A percentile compares a stretch with the other conserved stretches of the same genome.
Evolutionary conservation across 1,284 basidiomycete genomes (phyloP).

Genomic region (Melanopsichium pennsylvanicum): DNA sequence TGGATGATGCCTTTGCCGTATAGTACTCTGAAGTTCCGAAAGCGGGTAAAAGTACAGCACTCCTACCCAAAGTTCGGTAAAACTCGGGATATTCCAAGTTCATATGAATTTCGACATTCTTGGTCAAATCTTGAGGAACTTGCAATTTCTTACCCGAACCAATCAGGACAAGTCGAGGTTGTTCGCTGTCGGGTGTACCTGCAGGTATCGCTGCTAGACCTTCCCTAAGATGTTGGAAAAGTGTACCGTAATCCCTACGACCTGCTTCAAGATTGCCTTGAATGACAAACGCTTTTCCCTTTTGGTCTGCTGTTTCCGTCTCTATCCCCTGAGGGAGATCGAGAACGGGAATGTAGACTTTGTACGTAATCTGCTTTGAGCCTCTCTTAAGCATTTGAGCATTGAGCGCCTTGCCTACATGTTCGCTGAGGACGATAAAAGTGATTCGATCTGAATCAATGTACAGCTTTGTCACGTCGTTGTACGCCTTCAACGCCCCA

Average conservation of each 20-base stretch:
- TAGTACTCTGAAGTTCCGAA: neutral
- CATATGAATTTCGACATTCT: conserved; percentile 3
- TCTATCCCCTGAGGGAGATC: conserved; percentile 1
- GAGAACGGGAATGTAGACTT: conserved; percentile 2
- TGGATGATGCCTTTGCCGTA: conserved; percentile 2
- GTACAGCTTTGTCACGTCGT: neutral
- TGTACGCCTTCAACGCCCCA: neutral
- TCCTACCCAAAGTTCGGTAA: conserved; percentile 3
- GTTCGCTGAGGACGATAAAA: conserved; percentile 9
- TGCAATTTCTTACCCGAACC: conserved; percentile 1
- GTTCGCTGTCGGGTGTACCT: neutral
- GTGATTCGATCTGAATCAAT: conserved; percentile 8
- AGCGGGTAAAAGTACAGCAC: neutral
- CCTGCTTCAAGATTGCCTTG: conserved; percentile 1
- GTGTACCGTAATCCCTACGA: neutral
- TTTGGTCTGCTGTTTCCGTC: neutral
- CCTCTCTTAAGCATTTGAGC: neutral
- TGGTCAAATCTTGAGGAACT: neutral
- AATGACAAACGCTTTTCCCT: conserved; percentile 5
- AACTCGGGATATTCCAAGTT: conserved; percentile 11
- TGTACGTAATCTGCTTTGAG: conserved; percentile 1
- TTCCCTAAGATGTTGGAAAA: conserved; percentile 3
- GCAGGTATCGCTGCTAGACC: neutral
- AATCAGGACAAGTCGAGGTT: conserved; percentile 5
- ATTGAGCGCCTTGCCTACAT: conserved; percentile 4